These are phyloP conservation scores for Emericellopsis terricola DNA, from an alignment of 495 filamentous ascomycete species.

Conservation along the genomic window DNA sequence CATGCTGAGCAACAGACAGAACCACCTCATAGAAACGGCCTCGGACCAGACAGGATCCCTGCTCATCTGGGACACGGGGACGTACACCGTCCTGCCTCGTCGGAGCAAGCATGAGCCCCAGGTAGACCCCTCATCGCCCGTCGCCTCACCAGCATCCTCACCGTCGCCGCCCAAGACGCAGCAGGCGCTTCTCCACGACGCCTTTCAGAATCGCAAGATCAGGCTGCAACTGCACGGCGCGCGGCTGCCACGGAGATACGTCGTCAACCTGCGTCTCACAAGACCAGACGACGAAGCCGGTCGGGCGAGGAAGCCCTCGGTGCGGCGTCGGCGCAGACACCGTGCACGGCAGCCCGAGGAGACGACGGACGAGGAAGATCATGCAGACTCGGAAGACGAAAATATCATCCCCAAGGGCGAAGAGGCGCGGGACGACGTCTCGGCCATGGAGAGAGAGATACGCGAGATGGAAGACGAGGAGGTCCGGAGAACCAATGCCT, in stretches of 20 bases:
- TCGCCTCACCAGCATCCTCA: conserved; percentile 11
- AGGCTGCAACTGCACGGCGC: conserved; percentile 40
- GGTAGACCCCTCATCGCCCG: conserved; percentile 15
- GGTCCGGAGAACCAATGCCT: conserved; percentile 44
- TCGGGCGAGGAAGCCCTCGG: conserved; percentile 7
- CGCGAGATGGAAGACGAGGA: conserved; percentile 23
- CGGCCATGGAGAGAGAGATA: conserved; percentile 18
- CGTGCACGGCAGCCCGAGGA: conserved; percentile 1
- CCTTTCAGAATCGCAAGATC: conserved; percentile 43
- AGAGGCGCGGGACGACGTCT: neutral
- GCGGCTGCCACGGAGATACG: conserved; percentile 38
- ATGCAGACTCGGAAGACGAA: neutral
- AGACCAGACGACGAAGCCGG: conserved; percentile 21
- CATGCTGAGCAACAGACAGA: conserved; percentile 18
- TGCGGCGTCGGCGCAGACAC: conserved; percentile 3
- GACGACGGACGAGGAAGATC: conserved; percentile 4
- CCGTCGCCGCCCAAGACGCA: conserved; percentile 13
- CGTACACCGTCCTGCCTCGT: conserved; percentile 37
- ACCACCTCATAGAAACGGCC: conserved; percentile 49
- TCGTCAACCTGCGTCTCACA: conserved; percentile 36
- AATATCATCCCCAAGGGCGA: neutral
- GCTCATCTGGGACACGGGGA: conserved; percentile 55
- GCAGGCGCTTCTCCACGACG: conserved; percentile 31
- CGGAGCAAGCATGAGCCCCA: conserved; percentile 9
- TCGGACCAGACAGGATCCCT: conserved; percentile 39